Evolutionary conservation across 371 early-diverging fungal genomes (phyloP), one percentile per base, ranked within the genome.

Genomic region (Mucor sp.): DNA sequence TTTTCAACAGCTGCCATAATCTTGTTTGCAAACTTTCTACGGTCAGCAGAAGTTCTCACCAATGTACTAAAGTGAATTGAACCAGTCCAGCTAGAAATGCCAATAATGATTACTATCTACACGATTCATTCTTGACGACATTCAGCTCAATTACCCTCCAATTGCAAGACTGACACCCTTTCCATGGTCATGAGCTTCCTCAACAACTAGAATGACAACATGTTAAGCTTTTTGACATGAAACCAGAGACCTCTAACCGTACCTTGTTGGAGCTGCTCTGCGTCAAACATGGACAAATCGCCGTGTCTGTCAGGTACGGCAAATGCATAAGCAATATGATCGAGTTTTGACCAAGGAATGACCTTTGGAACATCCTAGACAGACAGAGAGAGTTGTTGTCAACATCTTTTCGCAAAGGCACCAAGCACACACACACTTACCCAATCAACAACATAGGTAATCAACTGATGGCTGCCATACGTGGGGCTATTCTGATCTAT

Each of bases 371-470:
- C 55, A 73, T 78, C 62, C 57, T 62, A 27, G 8, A 11, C 28
- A 37, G 25, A 33, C 30, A 30, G 33, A 2, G 35, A 9, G 8
- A 3, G 8, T 33, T 6, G 33, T 7, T 7, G 7, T 6, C n/a
- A 35, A 15, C 32, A 19, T 48, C 21, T 48, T 2, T 33, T 35
- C 28, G 33, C 35, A 15, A n/a, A 30, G 30, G 21, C 21, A 32
- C 14, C 11, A 4, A 8, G 30, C 6, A 6, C 30, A 30, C 19
- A 58, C 0, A 11, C 5, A 35, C 37, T 11, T 30, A 63, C 81
- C 82, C 82, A 81, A 41, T 81, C 82, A n/a, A 73, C 72, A 53
- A 81, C 62, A 44, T 81, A 81, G 25, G 82, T 75, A 17, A 69
- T 62, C 23, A 81, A 33, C 39, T 56, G 44, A 33, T 67, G 72